A percentile compares a stretch with the other conserved stretches of the same genome.
These are phyloP conservation scores for Alliaria petiolata DNA, from an alignment of 345 rosid genomes.

Conservation along the genomic window DNA sequence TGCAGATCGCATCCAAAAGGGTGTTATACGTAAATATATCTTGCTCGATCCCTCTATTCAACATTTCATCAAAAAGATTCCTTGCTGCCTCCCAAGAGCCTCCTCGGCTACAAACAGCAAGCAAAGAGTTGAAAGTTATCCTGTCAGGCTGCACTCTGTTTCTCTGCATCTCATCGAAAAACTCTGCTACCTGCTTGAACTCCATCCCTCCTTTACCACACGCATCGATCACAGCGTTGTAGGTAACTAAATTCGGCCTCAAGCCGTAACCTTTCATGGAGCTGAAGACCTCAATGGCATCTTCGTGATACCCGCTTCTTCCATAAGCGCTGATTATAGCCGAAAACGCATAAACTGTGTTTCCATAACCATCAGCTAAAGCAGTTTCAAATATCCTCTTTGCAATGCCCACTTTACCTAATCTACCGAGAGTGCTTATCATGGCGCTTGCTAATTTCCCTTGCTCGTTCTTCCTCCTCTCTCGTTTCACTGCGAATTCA, in stretches of 20 bases:
- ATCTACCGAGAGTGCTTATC: conserved; percentile 76
- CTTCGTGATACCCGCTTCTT: conserved; percentile 56
- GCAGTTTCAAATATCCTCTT: conserved; percentile 63
- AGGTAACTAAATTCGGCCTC: conserved; percentile 83
- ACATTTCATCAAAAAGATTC: conserved; percentile 70
- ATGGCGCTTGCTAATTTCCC: conserved; percentile 73
- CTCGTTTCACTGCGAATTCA: conserved; percentile 57
- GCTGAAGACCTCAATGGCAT: conserved; percentile 57
- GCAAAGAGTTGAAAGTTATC: conserved; percentile 73
- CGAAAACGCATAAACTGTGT: conserved; percentile 70
- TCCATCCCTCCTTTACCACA: conserved; percentile 85
- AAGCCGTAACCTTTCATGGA: conserved; percentile 55
- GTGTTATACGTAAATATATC: conserved; percentile 80
- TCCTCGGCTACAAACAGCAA: conserved; percentile 77
- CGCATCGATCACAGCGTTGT: conserved; percentile 87
- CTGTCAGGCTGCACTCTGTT: conserved; percentile 72
- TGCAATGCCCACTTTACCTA: conserved; percentile 72
- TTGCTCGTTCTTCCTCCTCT: conserved; percentile 62
- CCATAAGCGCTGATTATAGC: conserved; percentile 82
- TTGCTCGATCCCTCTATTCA: conserved; percentile 61
- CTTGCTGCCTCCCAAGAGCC: conserved; percentile 77
- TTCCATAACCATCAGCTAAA: conserved; percentile 62
- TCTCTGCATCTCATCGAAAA: conserved; percentile 68
- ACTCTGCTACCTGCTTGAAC: conserved; percentile 49
- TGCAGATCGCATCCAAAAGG: conserved; percentile 72